Base-by-base conservation (phyloP, 1,139 yeast species). In the Debaryomycetaceae sp. region DNA sequence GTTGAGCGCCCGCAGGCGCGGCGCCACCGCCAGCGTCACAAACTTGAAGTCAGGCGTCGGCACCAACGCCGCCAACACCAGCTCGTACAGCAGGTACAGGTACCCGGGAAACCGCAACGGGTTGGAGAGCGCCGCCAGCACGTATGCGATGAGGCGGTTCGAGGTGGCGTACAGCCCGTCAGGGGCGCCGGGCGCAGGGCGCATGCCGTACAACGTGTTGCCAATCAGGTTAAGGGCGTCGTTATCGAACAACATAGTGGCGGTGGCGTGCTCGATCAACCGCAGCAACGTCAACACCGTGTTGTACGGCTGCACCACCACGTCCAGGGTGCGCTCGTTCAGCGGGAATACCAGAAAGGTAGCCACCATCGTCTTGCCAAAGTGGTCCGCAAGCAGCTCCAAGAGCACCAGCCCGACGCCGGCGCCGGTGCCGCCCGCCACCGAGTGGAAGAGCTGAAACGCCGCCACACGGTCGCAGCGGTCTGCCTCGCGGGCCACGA, bases 341-440 rank as follows among this genome's bases (percentile, higher is more conserved):
- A 77, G 72, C 1, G 96, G 96, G 49, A 91, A 89, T 1, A 91
- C 82, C 32, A 91, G 83, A 45, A 83, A 84, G 0, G 98, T 88
- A 35, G 84, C 85, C 11, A 85, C 67, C 30, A 91, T 58, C 50
- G 88, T 89, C 52, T 89, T 89, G 3, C 71, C 71, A 49, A 79
- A 89, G 36, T 91, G 63, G 51, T 93, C 98, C 34, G 78, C 76
- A 37, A 93, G 58, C 16, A 78, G 64, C 52, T 91, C 97, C 29
- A 91, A 58, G 28, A 91, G 47, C 39, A 74, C 74, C 0, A 96
- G 85, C 0, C 98, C 98, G 27, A 88, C 76, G 5, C 98, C 98
- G 0, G 96, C 83, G 0, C 98, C 98, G 0, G 98, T 91, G 22
- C 98, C 98, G 16, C 98, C 98, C 0, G 96, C 97, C n/a, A 93